phyloP scores from a whole-genome alignment of 108 stramenopile species.

The Cyclotella baltica region DNA sequence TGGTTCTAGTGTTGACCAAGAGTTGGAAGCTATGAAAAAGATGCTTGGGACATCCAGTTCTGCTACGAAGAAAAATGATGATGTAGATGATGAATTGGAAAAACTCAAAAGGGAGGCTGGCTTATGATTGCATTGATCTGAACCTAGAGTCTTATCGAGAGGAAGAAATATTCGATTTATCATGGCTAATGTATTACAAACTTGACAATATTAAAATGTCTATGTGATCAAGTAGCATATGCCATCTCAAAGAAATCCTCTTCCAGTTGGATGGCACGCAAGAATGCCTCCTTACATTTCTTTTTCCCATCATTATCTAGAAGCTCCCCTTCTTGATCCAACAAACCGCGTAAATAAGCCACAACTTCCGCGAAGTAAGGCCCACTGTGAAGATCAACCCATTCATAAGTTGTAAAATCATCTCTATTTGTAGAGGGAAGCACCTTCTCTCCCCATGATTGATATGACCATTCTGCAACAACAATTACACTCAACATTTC shows the following conservation, averaged over 20 bases:
- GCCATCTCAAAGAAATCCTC: constrained; percentile 77
- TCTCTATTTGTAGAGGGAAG: constrained; percentile 49
- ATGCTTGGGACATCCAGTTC: constrained; percentile 54
- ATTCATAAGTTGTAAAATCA: constrained; percentile 64
- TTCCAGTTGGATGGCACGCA: constrained; percentile 66
- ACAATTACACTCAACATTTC: constrained; percentile 76
- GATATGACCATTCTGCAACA: constrained; percentile 78
- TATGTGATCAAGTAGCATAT: constrained; percentile 34
- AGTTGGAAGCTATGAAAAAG: constrained; percentile 91
- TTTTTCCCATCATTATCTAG: constrained; percentile 39
- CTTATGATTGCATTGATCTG: constrained; percentile 17
- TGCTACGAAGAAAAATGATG: constrained; percentile 40
- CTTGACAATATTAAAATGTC: background rate
- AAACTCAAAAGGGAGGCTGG: constrained; percentile 77
- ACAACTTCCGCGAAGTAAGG: constrained; percentile 62
- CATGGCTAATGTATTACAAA: too few species aligned
- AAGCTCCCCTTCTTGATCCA: constrained; percentile 65
- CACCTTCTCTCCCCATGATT: constrained; percentile 68
- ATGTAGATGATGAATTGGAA: constrained; percentile 89
- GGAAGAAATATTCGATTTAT: constrained; percentile 4
- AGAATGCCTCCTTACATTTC: constrained; percentile 55
- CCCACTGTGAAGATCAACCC: constrained; percentile 79
- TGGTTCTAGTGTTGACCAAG: constrained; percentile 79
- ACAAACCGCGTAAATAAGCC: constrained; percentile 56
- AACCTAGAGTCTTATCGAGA: background rate